These are phyloP conservation scores for Pichia sp. DNA, from an alignment of 1,139 yeast species.

Conservation along the genomic window DNA sequence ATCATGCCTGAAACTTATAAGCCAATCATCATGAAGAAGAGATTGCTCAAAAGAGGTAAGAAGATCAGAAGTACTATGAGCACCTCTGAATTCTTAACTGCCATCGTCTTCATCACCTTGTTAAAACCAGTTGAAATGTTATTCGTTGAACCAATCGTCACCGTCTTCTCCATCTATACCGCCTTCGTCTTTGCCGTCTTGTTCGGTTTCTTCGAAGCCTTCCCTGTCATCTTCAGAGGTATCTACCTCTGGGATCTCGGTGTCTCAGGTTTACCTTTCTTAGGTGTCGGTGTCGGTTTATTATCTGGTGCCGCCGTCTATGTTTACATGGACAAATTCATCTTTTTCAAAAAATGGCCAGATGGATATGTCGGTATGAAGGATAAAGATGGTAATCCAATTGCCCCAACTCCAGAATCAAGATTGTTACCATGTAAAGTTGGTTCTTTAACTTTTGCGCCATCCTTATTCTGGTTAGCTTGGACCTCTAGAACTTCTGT, in stretches of 20 bases:
- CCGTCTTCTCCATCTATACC: conserved; percentile 61
- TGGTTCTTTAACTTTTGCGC: conserved; percentile 58
- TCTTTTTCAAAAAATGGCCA: conserved; percentile 54
- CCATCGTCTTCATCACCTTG: conserved; percentile 46
- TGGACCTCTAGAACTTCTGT: conserved; percentile 66
- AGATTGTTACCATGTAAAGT: conserved; percentile 37
- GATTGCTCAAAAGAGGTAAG: conserved; percentile 61
- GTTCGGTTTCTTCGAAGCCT: conserved; percentile 77
- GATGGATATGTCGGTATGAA: conserved; percentile 61
- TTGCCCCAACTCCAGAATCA: conserved; percentile 45
- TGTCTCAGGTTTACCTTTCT: conserved; percentile 63
- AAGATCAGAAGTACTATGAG: conserved; percentile 38
- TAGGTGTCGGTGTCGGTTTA: conserved; percentile 69
- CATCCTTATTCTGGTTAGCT: conserved; percentile 76
- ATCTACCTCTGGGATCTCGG: conserved; percentile 58
- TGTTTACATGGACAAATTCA: conserved; percentile 45
- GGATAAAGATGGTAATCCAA: conserved; percentile 53
- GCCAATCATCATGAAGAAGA: conserved; percentile 51
- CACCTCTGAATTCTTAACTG: conserved; percentile 34
- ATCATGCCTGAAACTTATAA: conserved; percentile 72
- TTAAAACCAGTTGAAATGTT: conserved; percentile 66
- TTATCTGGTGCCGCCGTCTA: conserved; percentile 51
- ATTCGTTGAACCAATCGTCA: conserved; percentile 65
- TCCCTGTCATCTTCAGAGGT: conserved; percentile 68
- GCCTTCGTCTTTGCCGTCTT: conserved; percentile 74